Base-by-base conservation (phyloP, 2,329 filamentous ascomycete genomes). In the Beauveria medogensis region DNA sequence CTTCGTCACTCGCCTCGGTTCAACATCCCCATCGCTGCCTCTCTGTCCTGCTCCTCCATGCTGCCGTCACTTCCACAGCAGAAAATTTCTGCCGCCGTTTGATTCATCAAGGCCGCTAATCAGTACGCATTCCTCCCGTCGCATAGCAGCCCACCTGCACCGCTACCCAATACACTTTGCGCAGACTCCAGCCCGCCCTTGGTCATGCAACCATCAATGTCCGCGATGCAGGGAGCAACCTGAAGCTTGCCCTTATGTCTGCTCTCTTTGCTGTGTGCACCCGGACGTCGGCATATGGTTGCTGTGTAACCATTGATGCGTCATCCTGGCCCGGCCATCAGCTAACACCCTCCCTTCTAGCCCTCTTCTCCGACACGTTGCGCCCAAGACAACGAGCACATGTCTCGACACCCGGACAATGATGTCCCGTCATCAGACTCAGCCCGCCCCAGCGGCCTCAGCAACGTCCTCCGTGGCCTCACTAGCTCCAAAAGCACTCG, bases 401-500 rank as follows among this genome's bases (percentile, higher is more conserved):
- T 87, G 84, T 80, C 84, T 74, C 81, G 82, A 63, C 78, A 79
- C 68, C 75, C 80, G 66, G 82, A 82, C 76, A 83, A 86, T 77
- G 80, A 79, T 68, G 70, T 75, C 65, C 76, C 78, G 63, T 78
- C 79, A 64, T 78, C 80, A 67, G 84, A 87, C 70, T 75, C 80
- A 61, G 82, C 78, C 73, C 78, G 74, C 68, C 72, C 77, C 46
- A 77, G 83, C 64, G 83, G 82, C 66, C 77, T 88, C 67, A 83
- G 82, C 67, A 82, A 82, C 66, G 84, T 88, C 63, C 84, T 88
- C 69, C 85, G 85, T 68, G 84, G 81, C 66, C 74, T 88, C 67
- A 81, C 84, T 54, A 79, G 78, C 67, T 78, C 77, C 62, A 85
- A 80, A 71, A 74, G 80, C 62, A 77, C 77, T 51, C 85, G 82